Evolutionary conservation across 192 early-diverging fungal species (phyloP), one percentile per base, ranked within the genome.

Genomic region (Coemansia sp.): DNA sequence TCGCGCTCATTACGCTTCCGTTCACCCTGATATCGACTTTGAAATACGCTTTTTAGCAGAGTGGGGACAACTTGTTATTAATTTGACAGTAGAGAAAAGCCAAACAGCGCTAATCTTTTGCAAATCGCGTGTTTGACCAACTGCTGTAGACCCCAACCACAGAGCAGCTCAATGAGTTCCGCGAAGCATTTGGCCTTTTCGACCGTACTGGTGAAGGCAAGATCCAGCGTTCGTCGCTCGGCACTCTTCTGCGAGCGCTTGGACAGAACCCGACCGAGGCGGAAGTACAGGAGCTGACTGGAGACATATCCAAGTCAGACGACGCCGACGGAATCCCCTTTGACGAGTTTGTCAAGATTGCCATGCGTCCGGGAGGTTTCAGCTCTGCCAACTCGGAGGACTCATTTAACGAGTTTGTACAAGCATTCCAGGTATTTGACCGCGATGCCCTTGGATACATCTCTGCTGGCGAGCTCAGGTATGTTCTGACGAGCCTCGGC

Each of bases 361-460:
- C 91, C 52, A 84, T 86, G 76, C 88, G 91, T 43, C 90, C 90
- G 34, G 85, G 86, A 38, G 90, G 90, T 51, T 92, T 92, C 83
- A 75, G 55, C 81, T 75, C 74, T 52, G 82, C 87, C 39, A 84
- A 90, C 60, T 87, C 86, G 30, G 91, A 88, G 10, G 59, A 60
- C 23, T 87, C 90, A 44, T 87, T 87, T 60, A 85, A 93, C 60
- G 92, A 92, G 77, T 92, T 93, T 68, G 86, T 91, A 51, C 89
- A 93, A 60, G 92, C 91, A 2, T 94, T 94, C 87, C 89, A 93
- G 76, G 92, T 94, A 30, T 93, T 94, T 87, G 92, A 94, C 82
- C 91, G 91, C 81, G 89, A 94, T 26, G 83, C 86, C 66, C 86
- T 86, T 64, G 92, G 92, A 12, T 91, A 84, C 60, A 94, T 94